Percentiles rank a stretch among this genome's conserved stretches.
Conservation (phyloP, 2,329 filamentous ascomycete species). For the Teratosphaeriaceae sp. region DNA sequence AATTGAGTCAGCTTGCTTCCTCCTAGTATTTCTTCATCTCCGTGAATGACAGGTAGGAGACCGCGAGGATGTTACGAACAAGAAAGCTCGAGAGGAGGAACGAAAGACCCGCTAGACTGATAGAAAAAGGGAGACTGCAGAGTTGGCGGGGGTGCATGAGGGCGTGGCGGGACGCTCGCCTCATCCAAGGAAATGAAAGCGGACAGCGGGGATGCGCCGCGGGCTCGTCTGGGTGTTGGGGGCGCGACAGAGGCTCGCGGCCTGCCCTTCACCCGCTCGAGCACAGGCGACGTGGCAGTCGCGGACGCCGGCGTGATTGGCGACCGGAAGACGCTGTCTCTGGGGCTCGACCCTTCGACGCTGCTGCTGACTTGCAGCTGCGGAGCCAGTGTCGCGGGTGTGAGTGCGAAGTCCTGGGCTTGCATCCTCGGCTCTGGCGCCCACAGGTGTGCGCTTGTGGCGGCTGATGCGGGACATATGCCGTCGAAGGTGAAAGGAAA, state of each 20-base stretch:
- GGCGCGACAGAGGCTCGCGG: slow-evolving; percentile 7
- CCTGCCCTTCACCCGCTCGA: slow-evolving; percentile 18
- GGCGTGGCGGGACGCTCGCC: slow-evolving; percentile 8
- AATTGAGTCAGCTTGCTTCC: background rate
- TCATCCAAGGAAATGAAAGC: slow-evolving; percentile 9
- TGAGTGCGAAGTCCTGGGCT: background rate
- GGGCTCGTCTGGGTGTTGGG: slow-evolving; percentile 5
- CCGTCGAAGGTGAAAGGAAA: background rate
- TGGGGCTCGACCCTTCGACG: slow-evolving; percentile 9
- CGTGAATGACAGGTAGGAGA: slow-evolving; percentile 17
- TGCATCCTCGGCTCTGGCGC: background rate
- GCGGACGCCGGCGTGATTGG: slow-evolving; percentile 22
- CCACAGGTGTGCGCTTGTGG: background rate
- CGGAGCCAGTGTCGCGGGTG: background rate
- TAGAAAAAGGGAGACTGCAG: slow-evolving; percentile 28
- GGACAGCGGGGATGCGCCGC: slow-evolving; percentile 10
- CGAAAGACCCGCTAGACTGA: slow-evolving; percentile 30
- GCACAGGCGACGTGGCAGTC: slow-evolving; percentile 18
- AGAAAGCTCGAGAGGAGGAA: slow-evolving; percentile 33
- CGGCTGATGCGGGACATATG: background rate
- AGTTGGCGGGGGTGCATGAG: slow-evolving; percentile 13
- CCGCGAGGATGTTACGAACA: slow-evolving; percentile 33
- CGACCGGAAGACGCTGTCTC: slow-evolving; percentile 19
- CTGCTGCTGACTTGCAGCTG: background rate
- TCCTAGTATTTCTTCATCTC: slow-evolving; percentile 2